phyloP scores from a whole-genome alignment of 2,329 filamentous ascomycete species.

The Ustulina deusta region DNA sequence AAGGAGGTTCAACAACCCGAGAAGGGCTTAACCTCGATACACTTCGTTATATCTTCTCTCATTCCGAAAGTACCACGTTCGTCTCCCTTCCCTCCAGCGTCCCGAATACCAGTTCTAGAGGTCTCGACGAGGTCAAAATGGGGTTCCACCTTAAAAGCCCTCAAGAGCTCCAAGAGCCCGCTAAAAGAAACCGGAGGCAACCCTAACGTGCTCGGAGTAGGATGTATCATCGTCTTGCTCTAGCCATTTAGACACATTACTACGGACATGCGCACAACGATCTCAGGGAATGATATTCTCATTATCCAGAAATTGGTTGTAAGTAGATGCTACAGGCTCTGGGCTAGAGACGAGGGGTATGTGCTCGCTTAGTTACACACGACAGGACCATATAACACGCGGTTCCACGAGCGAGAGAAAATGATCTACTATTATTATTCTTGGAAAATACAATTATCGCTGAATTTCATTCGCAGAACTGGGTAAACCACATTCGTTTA shows the following conservation, averaged over 20 bases:
- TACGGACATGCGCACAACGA: background rate
- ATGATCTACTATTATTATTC: background rate
- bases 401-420: background rate
- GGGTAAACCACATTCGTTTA: background rate
- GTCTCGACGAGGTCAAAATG: background rate
- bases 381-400: background rate
- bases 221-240: conserved; percentile 9
- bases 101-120: too few species aligned
- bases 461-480: background rate
- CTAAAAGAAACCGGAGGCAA: conserved; percentile 26
- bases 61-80: background rate
- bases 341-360: background rate
- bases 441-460: background rate
- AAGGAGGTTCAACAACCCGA: background rate
- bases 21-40: background rate
- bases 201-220: conserved; percentile 20
- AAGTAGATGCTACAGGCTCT: background rate
- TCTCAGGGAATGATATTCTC: background rate
- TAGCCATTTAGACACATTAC: background rate
- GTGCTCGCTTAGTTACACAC: background rate
- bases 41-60: background rate
- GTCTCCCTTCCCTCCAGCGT: too few species aligned
- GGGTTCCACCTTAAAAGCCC: background rate
- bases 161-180: background rate
- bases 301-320: background rate